phyloP scores from a whole-genome alignment of 2,329 filamentous ascomycete species.

The Rhynchosporium graminicola region DNA sequence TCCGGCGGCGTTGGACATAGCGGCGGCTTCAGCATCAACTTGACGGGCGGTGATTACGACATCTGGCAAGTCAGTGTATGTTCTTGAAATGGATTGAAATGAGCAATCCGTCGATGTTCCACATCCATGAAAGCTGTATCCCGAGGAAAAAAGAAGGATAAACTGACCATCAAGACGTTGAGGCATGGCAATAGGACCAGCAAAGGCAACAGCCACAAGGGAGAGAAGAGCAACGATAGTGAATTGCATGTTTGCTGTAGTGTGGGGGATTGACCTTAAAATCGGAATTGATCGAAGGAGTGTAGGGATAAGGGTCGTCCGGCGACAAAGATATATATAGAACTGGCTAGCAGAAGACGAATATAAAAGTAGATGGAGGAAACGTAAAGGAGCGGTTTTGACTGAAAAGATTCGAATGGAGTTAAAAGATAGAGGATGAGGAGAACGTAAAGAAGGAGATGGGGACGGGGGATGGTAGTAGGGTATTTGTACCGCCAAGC shows the following conservation, averaged over 20 bases:
- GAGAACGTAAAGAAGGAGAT: constrained; percentile 18
- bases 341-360: constrained; percentile 20
- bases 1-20: constrained; percentile 35
- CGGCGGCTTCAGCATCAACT: constrained; percentile 27
- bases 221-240: constrained; percentile 34
- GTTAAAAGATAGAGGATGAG: constrained; percentile 23
- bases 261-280: constrained; percentile 21
- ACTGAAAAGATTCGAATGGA: constrained; percentile 19
- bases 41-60: constrained; percentile 19
- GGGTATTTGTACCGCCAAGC: constrained; percentile 32
- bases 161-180: constrained; percentile 32
- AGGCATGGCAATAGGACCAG: constrained; percentile 30
- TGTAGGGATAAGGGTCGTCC: constrained; percentile 34
- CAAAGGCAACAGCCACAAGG: constrained; percentile 35
- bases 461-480: constrained; percentile 8
- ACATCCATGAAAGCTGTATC: too few species aligned
- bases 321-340: constrained; percentile 33
- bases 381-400: constrained; percentile 25
- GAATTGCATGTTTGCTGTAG: constrained; percentile 38
- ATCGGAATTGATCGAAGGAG: constrained; percentile 10
- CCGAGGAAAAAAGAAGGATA: not conserved
- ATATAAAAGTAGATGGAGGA: constrained; percentile 25
- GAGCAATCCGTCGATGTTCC: too few species aligned
- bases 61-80: constrained; percentile 19
- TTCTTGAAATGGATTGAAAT: not conserved